Percentiles rank a stretch among this genome's conserved stretches.
Evolutionary conservation across 257 asterid species (phyloP).

Genomic region (Jacaranda copaia): DNA sequence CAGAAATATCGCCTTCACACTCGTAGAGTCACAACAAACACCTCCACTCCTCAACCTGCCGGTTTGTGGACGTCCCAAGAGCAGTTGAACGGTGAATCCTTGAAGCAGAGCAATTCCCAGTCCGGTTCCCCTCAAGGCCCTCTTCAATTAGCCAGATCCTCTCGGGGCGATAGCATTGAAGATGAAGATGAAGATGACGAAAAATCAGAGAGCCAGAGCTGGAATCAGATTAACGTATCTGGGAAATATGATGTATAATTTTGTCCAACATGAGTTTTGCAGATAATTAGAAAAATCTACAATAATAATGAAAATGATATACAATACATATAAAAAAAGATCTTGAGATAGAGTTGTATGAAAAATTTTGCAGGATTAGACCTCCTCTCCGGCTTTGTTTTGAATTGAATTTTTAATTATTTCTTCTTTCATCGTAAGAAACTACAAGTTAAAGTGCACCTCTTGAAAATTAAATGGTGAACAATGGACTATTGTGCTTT

Average conservation of each 20-base stretch:
- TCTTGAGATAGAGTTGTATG: constrained; percentile 52
- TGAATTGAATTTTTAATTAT: constrained; percentile 18
- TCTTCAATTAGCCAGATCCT: constrained; percentile 49
- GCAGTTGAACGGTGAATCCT: constrained; percentile 27
- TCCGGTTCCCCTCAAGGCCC: constrained; percentile 73
- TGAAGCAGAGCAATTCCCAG: constrained; percentile 38
- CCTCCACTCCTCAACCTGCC: constrained; percentile 40
- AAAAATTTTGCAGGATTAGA: constrained; percentile 75
- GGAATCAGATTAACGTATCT: constrained; percentile 40
- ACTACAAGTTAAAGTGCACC: constrained; percentile 15
- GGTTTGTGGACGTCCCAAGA: constrained; percentile 44
- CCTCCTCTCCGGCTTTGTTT: constrained; percentile 30
- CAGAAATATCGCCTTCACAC: constrained; percentile 90
- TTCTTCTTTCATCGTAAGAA: constrained; percentile 11
- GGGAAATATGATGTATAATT: constrained; percentile 27
- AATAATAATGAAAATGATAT: constrained; percentile 31
- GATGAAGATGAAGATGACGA: constrained; percentile 61
- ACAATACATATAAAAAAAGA: constrained; percentile 39
- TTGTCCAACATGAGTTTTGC: constrained; percentile 56
- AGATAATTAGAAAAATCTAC: constrained; percentile 39
- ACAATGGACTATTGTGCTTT: background rate
- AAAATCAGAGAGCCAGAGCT: constrained; percentile 44
- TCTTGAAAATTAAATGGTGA: background rate
- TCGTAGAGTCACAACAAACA: constrained; percentile 47
- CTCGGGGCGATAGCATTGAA: constrained; percentile 39